Base-by-base conservation (phyloP, 2,329 filamentous ascomycete species). In the Trichoderma afroharzianum region DNA sequence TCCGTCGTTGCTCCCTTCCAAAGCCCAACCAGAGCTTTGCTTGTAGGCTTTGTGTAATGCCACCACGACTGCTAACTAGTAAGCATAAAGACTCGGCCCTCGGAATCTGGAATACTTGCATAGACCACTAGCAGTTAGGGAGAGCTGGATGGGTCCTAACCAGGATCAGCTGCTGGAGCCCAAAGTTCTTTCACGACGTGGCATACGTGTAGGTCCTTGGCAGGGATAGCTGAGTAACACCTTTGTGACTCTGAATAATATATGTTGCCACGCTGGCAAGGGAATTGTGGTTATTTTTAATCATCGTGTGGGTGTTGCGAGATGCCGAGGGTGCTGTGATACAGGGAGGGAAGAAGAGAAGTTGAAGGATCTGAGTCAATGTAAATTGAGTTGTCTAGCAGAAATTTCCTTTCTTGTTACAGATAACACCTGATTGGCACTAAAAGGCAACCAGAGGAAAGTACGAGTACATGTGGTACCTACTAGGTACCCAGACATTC, bases 1-100 rank as follows among this genome's bases (percentile, higher is more conserved):
- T 53, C 57, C 26, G 43, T 30, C 4, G 28, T 59, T 62, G 12
- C 21, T 36, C 57, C 66, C 8, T 53, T 53, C 32, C 26, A 24
- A 50, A 36, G n/a, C 26, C 57, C 55, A 62, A 33, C 39, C 30
- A 14, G n/a, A 69, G 43, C 14, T 24, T n/a, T 14, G 33, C 58
- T 30, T 28, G 59, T 28, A 53, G 67, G 15, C 36, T 33, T 62
- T 11, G 55, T 47, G 64, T 32, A 14, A 43, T 50, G 12, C 36
- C 5, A 67, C 63, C 14, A 47, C 28, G 36, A 30, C 21, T 30
- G 32, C 18, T 21, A 39, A 47, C 18, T 21, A 39, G 33, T 68
- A 68, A 47, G 64, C 64, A 68, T 68, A 68, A 68, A 68, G n/a
- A 33, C 61, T 64, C 59, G 43, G 28, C 6, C 43, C n/a, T 53